phyloP scores from a whole-genome alignment of 805 yeast species.

The Suhomyces vadensis region DNA sequence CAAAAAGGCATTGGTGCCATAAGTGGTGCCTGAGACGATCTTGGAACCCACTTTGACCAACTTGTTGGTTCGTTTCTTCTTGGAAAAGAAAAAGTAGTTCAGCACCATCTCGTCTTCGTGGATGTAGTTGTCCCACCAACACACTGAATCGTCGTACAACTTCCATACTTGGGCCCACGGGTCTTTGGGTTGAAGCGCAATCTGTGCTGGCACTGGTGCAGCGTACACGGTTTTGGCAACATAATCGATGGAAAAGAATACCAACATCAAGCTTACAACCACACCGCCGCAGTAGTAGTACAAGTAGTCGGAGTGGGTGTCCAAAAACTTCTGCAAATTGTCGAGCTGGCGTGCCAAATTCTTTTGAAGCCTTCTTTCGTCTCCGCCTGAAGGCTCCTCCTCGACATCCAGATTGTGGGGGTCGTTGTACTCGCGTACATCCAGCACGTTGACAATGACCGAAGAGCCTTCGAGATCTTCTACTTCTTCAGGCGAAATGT shows the following conservation, averaged over 20 bases:
- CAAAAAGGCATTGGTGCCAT: neutral
- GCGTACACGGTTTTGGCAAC: neutral
- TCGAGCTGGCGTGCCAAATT: neutral
- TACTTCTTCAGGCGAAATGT: slow-evolving; percentile 6
- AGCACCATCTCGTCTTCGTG: slow-evolving; percentile 5
- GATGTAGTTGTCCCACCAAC: slow-evolving; percentile 1
- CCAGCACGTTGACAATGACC: neutral
- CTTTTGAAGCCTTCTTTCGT: neutral
- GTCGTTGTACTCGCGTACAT: neutral
- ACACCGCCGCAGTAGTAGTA: slow-evolving; percentile 15
- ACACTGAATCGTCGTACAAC: neutral
- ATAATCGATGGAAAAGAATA: neutral
- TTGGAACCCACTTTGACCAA: neutral
- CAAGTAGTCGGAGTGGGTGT: slow-evolving; percentile 18
- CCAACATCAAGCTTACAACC: slow-evolving; percentile 2
- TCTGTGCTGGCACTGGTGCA: neutral
- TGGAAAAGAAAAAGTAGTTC: slow-evolving; percentile 5
- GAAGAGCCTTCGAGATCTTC: neutral
- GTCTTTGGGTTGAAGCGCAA: neutral
- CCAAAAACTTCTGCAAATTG: slow-evolving; percentile 13
- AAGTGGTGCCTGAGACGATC: neutral
- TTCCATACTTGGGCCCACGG: neutral
- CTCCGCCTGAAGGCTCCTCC: neutral
- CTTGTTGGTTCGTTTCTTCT: slow-evolving; percentile 5
- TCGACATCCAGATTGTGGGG: neutral